phyloP scores from a whole-genome alignment of 345 rosid genomes.

The Eucalyptus sp. region DNA sequence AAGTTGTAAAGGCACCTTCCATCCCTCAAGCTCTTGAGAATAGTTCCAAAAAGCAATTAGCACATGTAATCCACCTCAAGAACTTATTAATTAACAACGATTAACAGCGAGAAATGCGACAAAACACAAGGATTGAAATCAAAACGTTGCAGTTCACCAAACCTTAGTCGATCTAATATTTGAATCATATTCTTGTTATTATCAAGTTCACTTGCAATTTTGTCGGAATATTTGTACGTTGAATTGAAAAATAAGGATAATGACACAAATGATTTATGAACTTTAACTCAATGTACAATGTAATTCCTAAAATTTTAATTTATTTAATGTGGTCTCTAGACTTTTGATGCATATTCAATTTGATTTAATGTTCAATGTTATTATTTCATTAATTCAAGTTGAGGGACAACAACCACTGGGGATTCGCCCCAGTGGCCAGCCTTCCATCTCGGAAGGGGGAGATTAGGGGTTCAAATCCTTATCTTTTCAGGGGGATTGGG shows the following conservation, averaged over 20 bases:
- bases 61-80: background rate
- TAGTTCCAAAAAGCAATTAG: background rate
- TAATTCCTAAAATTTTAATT: no score
- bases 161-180: background rate
- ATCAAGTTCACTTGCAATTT: background rate
- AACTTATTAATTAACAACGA: background rate
- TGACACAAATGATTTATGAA: no score
- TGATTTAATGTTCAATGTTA: no score
- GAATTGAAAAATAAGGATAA: background rate
- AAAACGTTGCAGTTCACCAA: background rate
- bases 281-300: no score
- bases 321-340: no score
- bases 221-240: background rate
- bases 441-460: no score
- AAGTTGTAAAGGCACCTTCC: no score
- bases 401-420: accelerated
- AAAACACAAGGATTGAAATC: background rate
- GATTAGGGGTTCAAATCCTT: no score
- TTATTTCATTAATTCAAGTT: no score
- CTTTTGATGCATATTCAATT: no score
- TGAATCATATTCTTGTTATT: background rate
- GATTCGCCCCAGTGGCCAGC: no score
- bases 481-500: no score
- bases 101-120: background rate
- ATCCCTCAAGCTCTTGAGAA: background rate